Percentiles rank a stretch among this genome's conserved stretches.
These are phyloP conservation scores for Russula vinacea DNA, from an alignment of 768 basidiomycete species.

Conservation along the genomic window DNA sequence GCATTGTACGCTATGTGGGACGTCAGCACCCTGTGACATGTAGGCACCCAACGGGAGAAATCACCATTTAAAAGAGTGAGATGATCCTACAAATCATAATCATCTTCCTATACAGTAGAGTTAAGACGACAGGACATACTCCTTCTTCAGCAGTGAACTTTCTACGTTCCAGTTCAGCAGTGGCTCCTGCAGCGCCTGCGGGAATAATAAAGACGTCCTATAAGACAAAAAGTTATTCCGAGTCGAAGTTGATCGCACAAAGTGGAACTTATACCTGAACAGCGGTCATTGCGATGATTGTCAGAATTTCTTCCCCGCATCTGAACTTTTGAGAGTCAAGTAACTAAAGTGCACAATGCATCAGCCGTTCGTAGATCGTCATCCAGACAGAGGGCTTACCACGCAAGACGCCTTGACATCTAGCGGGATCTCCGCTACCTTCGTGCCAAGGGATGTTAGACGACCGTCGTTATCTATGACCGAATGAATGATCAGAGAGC, in stretches of 20 bases:
- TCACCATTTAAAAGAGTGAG: constrained; percentile 88
- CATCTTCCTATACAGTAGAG: neutral
- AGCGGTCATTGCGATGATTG: constrained; percentile 93
- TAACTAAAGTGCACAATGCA: constrained; percentile 48
- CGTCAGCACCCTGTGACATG: constrained; percentile 10
- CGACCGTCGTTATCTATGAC: constrained; percentile 83
- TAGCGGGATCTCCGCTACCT: constrained; percentile 91
- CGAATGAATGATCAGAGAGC: constrained; percentile 73
- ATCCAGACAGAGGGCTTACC: constrained; percentile 46
- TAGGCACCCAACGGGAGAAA: constrained; percentile 13
- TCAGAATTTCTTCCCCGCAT: constrained; percentile 94
- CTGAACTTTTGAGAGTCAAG: constrained; percentile 80
- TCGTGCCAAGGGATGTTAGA: constrained; percentile 71
- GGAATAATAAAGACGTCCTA: constrained; percentile 90
- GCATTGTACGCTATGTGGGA: constrained; percentile 78
- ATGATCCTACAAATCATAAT: constrained; percentile 67
- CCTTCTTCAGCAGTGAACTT: constrained; percentile 99
- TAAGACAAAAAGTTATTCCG: neutral
- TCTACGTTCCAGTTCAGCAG: constrained; percentile 87
- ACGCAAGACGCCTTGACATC: constrained; percentile 93
- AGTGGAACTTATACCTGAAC: constrained; percentile 57
- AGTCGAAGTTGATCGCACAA: neutral
- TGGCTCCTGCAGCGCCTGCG: constrained; percentile 77
- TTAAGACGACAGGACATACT: constrained; percentile 44
- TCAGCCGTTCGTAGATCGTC: neutral